These are phyloP conservation scores for Solanum pennellii DNA, from an alignment of 257 asterid genomes.

Conservation along the genomic window DNA sequence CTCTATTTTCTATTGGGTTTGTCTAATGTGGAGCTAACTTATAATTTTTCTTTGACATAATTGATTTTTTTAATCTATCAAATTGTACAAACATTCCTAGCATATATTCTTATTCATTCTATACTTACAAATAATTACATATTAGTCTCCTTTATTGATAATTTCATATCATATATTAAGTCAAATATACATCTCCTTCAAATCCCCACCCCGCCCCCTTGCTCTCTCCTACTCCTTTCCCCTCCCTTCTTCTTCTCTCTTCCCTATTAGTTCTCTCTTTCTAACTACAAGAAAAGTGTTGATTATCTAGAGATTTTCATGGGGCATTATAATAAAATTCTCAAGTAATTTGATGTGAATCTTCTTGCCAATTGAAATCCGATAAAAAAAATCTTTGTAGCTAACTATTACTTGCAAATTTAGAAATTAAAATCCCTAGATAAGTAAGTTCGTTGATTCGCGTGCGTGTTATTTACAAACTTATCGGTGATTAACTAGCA, in stretches of 20 bases:
- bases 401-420: no score
- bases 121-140: neutral
- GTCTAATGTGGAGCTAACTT: neutral
- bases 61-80: neutral
- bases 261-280: no score
- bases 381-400: no score
- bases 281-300: neutral
- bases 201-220: neutral
- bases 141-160: neutral
- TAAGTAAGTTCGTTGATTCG: no score
- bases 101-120: neutral
- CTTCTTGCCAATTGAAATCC: no score
- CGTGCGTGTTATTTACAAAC: no score
- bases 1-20: neutral
- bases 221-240: neutral
- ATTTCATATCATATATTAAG: neutral
- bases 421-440: no score
- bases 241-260: neutral
- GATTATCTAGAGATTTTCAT: no score
- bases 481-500: no score
- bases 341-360: no score
- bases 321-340: no score
- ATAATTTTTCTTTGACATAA: neutral
- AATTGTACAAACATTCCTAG: neutral
- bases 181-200: neutral